phyloP scores from a whole-genome alignment of 352 stramenopile genomes.

The Aphanomyces astaci region DNA sequence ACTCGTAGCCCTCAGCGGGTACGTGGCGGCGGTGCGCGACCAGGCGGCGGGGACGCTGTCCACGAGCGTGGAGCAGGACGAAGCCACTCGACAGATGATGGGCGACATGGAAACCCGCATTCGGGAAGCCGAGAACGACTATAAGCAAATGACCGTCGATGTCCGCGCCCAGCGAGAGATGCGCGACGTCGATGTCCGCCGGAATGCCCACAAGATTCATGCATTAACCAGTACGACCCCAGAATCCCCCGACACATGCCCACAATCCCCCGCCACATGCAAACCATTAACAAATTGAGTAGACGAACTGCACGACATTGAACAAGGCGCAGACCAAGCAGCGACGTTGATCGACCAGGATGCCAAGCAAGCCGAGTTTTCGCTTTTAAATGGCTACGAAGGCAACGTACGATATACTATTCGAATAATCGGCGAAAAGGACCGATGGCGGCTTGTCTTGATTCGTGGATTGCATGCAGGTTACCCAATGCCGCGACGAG shows the following conservation, averaged over 20 bases:
- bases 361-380: conserved; percentile 22
- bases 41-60: conserved; percentile 32
- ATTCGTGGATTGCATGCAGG: neutral
- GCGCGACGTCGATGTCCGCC: conserved; percentile 27
- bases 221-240: conserved; percentile 35
- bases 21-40: conserved; percentile 35
- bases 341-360: conserved; percentile 20
- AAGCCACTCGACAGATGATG: conserved; percentile 27
- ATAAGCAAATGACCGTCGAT: conserved; percentile 52
- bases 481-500: neutral
- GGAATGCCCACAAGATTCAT: conserved; percentile 32
- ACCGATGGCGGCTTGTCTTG: too few relatives aligned
- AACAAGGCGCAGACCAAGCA: conserved; percentile 18
- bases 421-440: neutral
- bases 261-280: too few relatives aligned
- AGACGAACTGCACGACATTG: conserved; percentile 22
- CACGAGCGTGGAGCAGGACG: conserved; percentile 54
- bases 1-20: conserved; percentile 33
- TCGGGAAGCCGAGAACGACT: conserved; percentile 53
- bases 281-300: too few relatives aligned
- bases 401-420: conserved; percentile 2
- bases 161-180: conserved; percentile 35
- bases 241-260: too few relatives aligned
- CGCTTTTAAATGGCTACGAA: conserved; percentile 16
- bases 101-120: conserved; percentile 47